Conservation (phyloP, 2,329 filamentous ascomycete genomes). For the Trichoderma sp. region DNA sequence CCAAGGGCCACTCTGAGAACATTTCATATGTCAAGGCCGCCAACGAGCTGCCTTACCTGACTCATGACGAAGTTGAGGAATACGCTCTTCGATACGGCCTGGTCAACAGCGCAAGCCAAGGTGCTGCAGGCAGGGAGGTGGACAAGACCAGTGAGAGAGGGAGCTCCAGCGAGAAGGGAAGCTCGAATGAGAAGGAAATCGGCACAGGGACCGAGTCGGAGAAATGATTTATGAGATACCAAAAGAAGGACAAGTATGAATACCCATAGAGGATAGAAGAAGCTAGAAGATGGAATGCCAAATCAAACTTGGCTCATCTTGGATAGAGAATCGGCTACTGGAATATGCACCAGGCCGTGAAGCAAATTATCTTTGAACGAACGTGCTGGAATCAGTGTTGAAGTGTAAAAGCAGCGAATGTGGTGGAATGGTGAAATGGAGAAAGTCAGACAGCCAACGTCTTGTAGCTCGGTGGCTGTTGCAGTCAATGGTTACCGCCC, state of each 20-base stretch:
- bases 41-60: constrained; percentile 56
- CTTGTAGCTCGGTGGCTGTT: not conserved
- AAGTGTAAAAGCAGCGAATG: not conserved
- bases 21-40: constrained; percentile 62
- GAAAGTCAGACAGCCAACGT: not conserved
- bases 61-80: constrained; percentile 54
- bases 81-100: constrained; percentile 37
- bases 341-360: not conserved
- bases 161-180: constrained; percentile 11
- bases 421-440: not conserved
- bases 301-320: not conserved
- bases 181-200: not conserved
- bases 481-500: not conserved
- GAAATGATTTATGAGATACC: not conserved
- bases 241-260: not conserved
- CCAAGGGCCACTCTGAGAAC: constrained; percentile 60
- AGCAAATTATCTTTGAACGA: not conserved
- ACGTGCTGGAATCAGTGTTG: not conserved
- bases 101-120: constrained; percentile 2
- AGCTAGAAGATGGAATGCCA: not conserved
- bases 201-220: not conserved
- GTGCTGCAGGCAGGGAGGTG: not conserved
- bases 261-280: not conserved
- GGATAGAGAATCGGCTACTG: not conserved
- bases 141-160: constrained; percentile 5